phyloP scores from a whole-genome alignment of 768 basidiomycete genomes.

The Lyophyllum decastes region DNA sequence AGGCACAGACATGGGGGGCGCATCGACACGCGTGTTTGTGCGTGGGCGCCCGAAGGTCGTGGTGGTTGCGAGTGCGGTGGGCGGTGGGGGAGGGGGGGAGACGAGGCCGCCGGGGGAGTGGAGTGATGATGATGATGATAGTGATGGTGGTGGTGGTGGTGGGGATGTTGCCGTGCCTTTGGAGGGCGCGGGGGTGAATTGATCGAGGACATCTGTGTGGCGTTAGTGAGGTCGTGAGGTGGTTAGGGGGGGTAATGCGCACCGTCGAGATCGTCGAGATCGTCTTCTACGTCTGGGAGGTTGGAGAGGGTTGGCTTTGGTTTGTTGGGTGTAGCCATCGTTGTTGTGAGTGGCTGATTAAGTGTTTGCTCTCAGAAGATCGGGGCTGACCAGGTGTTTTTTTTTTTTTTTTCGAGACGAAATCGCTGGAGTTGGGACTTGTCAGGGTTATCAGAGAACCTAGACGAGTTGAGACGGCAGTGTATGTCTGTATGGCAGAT shows the following conservation, averaged over 20 bases:
- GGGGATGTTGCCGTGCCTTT: too few species aligned
- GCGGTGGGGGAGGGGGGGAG: too few species aligned
- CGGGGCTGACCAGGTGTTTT: background rate
- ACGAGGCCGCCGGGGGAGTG: constrained; percentile 11
- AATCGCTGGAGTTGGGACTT: too few species aligned
- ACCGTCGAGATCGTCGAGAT: constrained; percentile 73
- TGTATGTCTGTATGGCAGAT: too few species aligned
- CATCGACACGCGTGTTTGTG: constrained; percentile 50
- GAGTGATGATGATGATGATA: background rate
- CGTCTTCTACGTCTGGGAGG: constrained; percentile 41
- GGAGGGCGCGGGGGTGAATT: too few species aligned
- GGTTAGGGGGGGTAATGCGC: background rate
- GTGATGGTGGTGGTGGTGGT: constrained; percentile 21
- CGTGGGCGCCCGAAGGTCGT: constrained; percentile 40
- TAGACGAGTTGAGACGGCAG: too few species aligned
- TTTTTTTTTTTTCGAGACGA: too few species aligned
- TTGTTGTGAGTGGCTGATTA: background rate
- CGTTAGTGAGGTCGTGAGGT: constrained; percentile 1
- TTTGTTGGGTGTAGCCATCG: constrained; percentile 12
- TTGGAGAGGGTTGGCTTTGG: constrained; percentile 15
- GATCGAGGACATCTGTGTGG: constrained; percentile 44
- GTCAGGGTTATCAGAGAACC: too few species aligned
- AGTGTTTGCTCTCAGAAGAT: background rate
- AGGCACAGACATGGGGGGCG: constrained; percentile 36
- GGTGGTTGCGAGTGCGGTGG: constrained; percentile 33